phyloP scores from a whole-genome alignment of 192 early-diverging fungal genomes.

The Mortierella antarctica region DNA sequence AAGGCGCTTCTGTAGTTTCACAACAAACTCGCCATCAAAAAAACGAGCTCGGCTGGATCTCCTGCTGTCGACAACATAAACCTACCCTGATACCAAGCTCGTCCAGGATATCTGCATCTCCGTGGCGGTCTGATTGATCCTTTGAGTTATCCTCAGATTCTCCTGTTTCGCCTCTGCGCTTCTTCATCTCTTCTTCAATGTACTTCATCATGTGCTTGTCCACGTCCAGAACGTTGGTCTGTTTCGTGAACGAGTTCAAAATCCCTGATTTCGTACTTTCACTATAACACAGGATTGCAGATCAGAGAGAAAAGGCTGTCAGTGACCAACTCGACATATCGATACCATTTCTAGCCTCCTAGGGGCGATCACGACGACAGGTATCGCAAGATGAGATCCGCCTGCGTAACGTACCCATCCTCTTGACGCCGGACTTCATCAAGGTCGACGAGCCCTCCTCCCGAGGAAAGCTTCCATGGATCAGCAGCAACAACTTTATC shows the following conservation, averaged over 20 bases:
- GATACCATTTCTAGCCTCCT: no score
- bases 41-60: neutral
- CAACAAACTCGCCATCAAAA: conserved; percentile 19
- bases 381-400: neutral
- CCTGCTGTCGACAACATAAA: no score
- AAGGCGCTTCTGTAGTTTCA: neutral
- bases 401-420: conserved; percentile 21
- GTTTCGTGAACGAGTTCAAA: conserved; percentile 74
- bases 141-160: conserved; percentile 40
- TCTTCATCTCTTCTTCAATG: conserved; percentile 82
- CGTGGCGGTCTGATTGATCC: conserved; percentile 29
- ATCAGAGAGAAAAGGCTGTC: conserved; percentile 17
- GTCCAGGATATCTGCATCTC: conserved; percentile 50
- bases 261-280: conserved; percentile 57
- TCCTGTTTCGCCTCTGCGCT: conserved; percentile 57
- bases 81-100: conserved; percentile 46
- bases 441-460: conserved; percentile 64
- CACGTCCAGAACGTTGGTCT: conserved; percentile 81
- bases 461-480: conserved; percentile 67
- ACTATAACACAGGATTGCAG: conserved; percentile 29
- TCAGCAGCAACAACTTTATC: conserved; percentile 59
- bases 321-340: neutral
- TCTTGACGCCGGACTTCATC: conserved; percentile 51
- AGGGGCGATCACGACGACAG: no score
- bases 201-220: conserved; percentile 90